Percentiles rank a stretch among this genome's conserved stretches.
Conservation (phyloP, 805 yeast species). For the Candida pseudoglaebosa region DNA sequence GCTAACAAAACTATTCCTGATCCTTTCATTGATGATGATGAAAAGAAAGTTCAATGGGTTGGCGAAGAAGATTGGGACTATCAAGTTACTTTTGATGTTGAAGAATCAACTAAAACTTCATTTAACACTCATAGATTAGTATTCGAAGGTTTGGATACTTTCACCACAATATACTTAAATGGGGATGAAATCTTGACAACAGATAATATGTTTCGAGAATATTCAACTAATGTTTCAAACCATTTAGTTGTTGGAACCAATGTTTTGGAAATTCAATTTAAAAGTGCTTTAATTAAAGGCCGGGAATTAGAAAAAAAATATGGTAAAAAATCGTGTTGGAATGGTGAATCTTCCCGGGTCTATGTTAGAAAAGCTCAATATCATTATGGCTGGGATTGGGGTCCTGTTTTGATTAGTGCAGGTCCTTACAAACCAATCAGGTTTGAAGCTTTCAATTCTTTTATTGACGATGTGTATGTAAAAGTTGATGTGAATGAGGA, state of each 20-base stretch:
- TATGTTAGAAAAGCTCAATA: constrained; percentile 51
- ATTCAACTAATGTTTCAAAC: constrained; percentile 24
- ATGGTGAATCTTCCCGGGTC: constrained; percentile 42
- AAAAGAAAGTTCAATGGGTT: constrained; percentile 46
- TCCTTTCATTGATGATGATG: constrained; percentile 44
- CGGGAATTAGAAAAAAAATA: constrained; percentile 28
- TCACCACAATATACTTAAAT: constrained; percentile 39
- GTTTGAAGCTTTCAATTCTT: constrained; percentile 17
- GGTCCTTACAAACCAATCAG: constrained; percentile 41
- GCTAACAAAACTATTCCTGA: constrained; percentile 37
- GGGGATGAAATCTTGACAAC: constrained; percentile 29
- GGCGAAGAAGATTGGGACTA: constrained; percentile 51
- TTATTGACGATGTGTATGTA: constrained; percentile 16
- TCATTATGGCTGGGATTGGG: constrained; percentile 61
- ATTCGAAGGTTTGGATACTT: constrained; percentile 44
- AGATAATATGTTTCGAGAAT: constrained; percentile 42
- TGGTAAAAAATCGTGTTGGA: constrained; percentile 27
- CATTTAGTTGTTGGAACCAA: constrained; percentile 18
- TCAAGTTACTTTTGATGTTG: constrained; percentile 15
- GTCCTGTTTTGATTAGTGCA: constrained; percentile 41
- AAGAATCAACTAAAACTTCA: neutral
- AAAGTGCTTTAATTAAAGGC: constrained; percentile 32
- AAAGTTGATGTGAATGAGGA: constrained; percentile 8
- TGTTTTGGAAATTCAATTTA: constrained; percentile 31
- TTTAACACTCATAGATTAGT: constrained; percentile 24